Conservation (phyloP, 148 eudicot genomes). For the Dianthus caryophyllus region DNA sequence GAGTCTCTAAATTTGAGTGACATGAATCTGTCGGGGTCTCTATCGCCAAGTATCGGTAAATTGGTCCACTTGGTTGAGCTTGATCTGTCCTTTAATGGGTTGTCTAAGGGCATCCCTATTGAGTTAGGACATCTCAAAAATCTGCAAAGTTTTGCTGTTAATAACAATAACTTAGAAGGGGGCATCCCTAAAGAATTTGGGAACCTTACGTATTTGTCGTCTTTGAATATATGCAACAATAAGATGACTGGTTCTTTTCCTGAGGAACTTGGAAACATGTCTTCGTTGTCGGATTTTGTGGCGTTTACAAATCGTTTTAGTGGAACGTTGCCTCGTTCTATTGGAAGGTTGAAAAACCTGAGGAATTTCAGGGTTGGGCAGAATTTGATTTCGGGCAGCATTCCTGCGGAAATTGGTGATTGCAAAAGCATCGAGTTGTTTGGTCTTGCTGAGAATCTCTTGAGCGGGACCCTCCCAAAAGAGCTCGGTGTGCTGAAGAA, state of each 20-base stretch:
- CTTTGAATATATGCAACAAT: constrained; percentile 27
- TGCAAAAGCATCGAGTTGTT: constrained; percentile 30
- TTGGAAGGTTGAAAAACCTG: constrained; percentile 35
- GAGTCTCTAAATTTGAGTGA: constrained; percentile 44
- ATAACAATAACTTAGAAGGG: constrained; percentile 57
- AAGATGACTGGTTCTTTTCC: constrained; percentile 36
- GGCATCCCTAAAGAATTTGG: constrained; percentile 29
- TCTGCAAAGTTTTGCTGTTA: constrained; percentile 43
- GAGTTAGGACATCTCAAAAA: constrained; percentile 63
- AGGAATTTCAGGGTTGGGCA: constrained; percentile 30
- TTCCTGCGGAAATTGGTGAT: constrained; percentile 34
- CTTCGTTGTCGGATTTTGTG: constrained; percentile 27
- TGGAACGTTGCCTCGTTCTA: constrained; percentile 33
- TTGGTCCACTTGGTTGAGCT: constrained; percentile 40
- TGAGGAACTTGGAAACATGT: constrained; percentile 31
- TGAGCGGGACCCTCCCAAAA: constrained; percentile 33
- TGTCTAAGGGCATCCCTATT: constrained; percentile 52
- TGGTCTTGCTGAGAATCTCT: constrained; percentile 32
- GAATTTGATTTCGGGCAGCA: constrained; percentile 35
- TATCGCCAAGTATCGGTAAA: constrained; percentile 61
- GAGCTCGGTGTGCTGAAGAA: constrained; percentile 33
- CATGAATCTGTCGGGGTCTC: constrained; percentile 64
- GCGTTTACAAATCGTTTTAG: constrained; percentile 29
- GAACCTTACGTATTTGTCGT: constrained; percentile 24
- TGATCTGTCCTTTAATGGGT: constrained; percentile 48